phyloP scores from a whole-genome alignment of 2,329 filamentous ascomycete species.

The Sporothrix brunneoviolacea region DNA sequence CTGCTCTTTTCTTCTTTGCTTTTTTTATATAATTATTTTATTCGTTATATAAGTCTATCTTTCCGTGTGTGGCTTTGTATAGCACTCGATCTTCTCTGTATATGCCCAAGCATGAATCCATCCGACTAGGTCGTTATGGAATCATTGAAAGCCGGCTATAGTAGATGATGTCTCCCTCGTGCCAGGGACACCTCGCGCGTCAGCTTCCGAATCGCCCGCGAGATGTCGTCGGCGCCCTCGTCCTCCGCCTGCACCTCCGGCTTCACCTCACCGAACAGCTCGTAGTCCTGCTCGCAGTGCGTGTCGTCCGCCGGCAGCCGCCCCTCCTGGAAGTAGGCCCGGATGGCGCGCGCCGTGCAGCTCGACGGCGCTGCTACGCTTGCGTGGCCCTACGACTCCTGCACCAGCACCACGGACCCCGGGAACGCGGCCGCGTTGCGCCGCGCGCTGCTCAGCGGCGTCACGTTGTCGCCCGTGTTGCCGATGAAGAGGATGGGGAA shows the following conservation, averaged over 20 bases:
- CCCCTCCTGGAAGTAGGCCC: constrained; percentile 39
- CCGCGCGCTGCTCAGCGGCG: constrained; percentile 33
- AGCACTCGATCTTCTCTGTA: too few relatives aligned
- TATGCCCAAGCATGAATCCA: too few relatives aligned
- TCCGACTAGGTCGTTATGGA: too few relatives aligned
- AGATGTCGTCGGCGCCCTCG: not conserved
- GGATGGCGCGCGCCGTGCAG: constrained; percentile 35
- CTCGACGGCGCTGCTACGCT: constrained; percentile 36
- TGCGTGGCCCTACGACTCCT: constrained; percentile 43
- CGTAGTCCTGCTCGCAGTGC: constrained; percentile 14
- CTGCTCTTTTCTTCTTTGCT: too few relatives aligned
- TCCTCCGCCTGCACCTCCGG: not conserved
- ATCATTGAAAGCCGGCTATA: too few relatives aligned
- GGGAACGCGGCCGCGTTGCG: constrained; percentile 7
- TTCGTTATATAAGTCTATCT: too few relatives aligned
- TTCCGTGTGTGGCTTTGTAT: too few relatives aligned
- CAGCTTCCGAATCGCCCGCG: not conserved
- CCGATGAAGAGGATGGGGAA: constrained; percentile 39
- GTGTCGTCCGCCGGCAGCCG: constrained; percentile 31
- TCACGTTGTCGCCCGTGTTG: constrained; percentile 38
- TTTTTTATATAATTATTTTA: too few relatives aligned
- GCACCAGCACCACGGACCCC: constrained; percentile 39
- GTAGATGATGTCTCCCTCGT: too few relatives aligned
- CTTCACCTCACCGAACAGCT: not conserved
- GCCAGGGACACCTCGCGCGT: not conserved